Evolutionary conservation across 1,284 basidiomycete species (phyloP).

Genomic region (Trametes polyzona): DNA sequence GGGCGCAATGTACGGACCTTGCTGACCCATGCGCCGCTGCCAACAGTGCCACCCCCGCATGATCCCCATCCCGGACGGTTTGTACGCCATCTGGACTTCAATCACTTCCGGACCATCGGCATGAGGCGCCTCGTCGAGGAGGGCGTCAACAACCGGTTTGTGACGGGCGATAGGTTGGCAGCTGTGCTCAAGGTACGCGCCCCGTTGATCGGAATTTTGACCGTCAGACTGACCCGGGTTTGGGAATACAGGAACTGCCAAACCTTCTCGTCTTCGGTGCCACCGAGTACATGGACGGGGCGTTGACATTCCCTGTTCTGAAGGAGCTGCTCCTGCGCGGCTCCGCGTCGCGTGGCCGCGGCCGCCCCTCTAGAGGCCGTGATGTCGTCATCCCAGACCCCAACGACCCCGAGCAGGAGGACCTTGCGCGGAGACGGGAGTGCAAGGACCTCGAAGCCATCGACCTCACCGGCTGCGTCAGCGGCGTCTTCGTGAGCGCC

Average conservation of each 20-base stretch:
- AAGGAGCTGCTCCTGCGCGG: conserved; percentile 89
- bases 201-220: no score
- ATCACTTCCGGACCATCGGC: conserved; percentile 93
- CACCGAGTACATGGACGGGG: conserved; percentile 97
- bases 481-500: conserved; percentile 83
- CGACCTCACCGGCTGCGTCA: conserved; percentile 95
- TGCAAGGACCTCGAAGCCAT: conserved; percentile 86
- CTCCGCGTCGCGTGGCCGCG: conserved; percentile 64
- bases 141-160: conserved; percentile 88
- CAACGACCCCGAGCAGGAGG: conserved; percentile 67
- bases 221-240: conserved; percentile 1
- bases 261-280: conserved; percentile 84
- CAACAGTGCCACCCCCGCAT: conserved; percentile 67
- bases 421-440: conserved; percentile 72
- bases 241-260: conserved; percentile 70
- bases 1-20: neutral
- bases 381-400: conserved; percentile 48
- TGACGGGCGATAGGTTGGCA: conserved; percentile 86
- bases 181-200: conserved; percentile 77
- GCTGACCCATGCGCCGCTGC: conserved; percentile 9
- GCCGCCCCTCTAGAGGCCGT: conserved; percentile 71
- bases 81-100: conserved; percentile 85
- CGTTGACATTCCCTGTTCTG: conserved; percentile 79
- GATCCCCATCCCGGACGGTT: conserved; percentile 78
- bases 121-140: conserved; percentile 92